Conservation (phyloP, 2,329 filamentous ascomycete species). For the Apiospora pterosperma region DNA sequence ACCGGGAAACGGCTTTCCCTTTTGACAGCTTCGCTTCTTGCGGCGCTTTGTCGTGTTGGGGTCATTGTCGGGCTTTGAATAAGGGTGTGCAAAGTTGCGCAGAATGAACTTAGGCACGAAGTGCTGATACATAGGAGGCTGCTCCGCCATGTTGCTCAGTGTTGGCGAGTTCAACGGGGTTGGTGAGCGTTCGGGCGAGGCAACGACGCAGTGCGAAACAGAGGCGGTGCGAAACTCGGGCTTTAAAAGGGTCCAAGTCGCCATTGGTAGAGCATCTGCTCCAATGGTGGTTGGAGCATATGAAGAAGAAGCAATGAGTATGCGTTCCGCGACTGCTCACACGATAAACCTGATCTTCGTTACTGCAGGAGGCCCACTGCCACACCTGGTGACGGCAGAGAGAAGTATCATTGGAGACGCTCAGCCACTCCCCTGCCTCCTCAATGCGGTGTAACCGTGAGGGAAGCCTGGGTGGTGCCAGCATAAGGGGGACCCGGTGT, state of each 20-base stretch:
- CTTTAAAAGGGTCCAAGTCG: not conserved
- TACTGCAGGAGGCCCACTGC: too few relatives aligned
- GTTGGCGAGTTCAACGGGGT: not conserved
- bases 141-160: not conserved
- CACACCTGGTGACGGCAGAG: too few relatives aligned
- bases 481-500: too few relatives aligned
- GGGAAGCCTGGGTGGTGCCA: too few relatives aligned
- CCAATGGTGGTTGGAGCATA: not conserved
- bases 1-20: slow-evolving; percentile 13
- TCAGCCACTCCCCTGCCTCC: too few relatives aligned
- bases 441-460: too few relatives aligned
- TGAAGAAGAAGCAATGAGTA: not conserved
- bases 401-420: too few relatives aligned
- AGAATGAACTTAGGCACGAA: slow-evolving; percentile 20
- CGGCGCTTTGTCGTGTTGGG: slow-evolving; percentile 1
- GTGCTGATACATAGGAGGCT: slow-evolving; percentile 14
- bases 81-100: slow-evolving; percentile 16
- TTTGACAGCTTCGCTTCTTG: slow-evolving; percentile 2
- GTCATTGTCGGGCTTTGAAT: slow-evolving; percentile 8
- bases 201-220: too few relatives aligned
- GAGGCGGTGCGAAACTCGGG: not conserved
- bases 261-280: not conserved
- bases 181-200: too few relatives aligned
- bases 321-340: not conserved
- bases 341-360: too few relatives aligned